A percentile compares a stretch with the other conserved stretches of the same genome.
Evolutionary conservation across 2,329 filamentous ascomycete species (phyloP).

Genomic region (Thermothelomyces thermophilus): DNA sequence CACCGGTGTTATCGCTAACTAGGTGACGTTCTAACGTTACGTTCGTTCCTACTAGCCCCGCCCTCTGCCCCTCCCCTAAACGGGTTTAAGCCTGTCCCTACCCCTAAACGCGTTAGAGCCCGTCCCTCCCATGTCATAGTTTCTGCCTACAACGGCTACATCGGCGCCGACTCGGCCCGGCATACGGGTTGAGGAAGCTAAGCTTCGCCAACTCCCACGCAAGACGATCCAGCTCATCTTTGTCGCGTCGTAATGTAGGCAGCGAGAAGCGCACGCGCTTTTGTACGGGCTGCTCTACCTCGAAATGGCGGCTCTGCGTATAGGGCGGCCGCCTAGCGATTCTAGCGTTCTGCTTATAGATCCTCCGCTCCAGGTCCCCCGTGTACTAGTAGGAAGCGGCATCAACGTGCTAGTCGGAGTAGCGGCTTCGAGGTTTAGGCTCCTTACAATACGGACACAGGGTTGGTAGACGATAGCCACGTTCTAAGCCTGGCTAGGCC

Average conservation of each 20-base stretch:
- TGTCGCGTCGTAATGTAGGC: slow-evolving; percentile 9
- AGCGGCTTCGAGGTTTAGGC: slow-evolving; percentile 3
- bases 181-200: slow-evolving; percentile 5
- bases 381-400: slow-evolving; percentile 1
- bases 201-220: slow-evolving; percentile 10
- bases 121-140: slow-evolving; percentile 2
- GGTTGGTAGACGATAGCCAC: slow-evolving; percentile 6
- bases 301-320: slow-evolving; percentile 7
- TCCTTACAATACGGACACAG: neutral
- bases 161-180: slow-evolving; percentile 1
- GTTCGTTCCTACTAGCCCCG: too few relatives aligned
- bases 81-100: too few relatives aligned
- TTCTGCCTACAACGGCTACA: slow-evolving; percentile 11
- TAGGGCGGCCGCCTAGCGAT: slow-evolving; percentile 1
- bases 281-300: slow-evolving; percentile 4
- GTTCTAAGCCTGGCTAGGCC: slow-evolving; percentile 5
- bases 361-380: neutral
- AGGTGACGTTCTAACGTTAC: too few relatives aligned
- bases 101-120: slow-evolving; percentile 10
- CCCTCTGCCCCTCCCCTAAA: too few relatives aligned
- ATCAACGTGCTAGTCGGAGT: slow-evolving; percentile 4
- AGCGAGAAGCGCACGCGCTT: slow-evolving; percentile 12
- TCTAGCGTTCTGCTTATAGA: slow-evolving; percentile 6
- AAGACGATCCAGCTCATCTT: slow-evolving; percentile 9
- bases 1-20: too few relatives aligned